Conservation (phyloP, 2,329 filamentous ascomycete genomes). For the Neocatenulostroma microsporum region DNA sequence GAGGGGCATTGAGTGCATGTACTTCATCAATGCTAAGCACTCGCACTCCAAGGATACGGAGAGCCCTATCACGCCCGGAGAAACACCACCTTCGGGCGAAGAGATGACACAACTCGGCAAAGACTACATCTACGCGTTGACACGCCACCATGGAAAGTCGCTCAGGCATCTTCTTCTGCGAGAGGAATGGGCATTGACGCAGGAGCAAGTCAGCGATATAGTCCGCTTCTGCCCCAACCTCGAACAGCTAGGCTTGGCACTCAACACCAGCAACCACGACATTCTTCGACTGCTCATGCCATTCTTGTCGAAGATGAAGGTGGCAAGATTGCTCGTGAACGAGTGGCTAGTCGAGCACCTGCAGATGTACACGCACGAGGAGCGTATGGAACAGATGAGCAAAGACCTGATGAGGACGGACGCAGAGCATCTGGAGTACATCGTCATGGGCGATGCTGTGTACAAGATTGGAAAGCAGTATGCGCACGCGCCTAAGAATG, state of each 20-base stretch:
- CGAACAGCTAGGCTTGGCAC: constrained; percentile 50
- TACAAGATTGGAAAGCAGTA: constrained; percentile 29
- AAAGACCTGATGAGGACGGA: constrained; percentile 12
- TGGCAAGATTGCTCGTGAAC: constrained; percentile 34
- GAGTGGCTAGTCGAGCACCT: constrained; percentile 14
- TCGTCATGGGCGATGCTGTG: constrained; percentile 34
- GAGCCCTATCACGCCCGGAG: constrained; percentile 14
- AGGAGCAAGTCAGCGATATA: constrained; percentile 42
- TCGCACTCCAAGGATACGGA: constrained; percentile 12
- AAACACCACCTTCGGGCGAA: constrained; percentile 21
- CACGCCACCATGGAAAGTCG: constrained; percentile 43
- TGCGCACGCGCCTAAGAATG: constrained; percentile 17
- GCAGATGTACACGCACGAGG: constrained; percentile 15
- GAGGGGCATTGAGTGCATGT: constrained; percentile 31
- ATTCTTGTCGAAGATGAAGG: constrained; percentile 33
- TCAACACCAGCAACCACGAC: constrained; percentile 48
- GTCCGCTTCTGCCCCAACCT: constrained; percentile 50
- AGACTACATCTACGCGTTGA: constrained; percentile 46
- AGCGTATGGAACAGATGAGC: constrained; percentile 26
- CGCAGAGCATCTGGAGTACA: constrained; percentile 21
- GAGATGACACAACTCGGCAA: constrained; percentile 28
- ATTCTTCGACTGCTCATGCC: constrained; percentile 30
- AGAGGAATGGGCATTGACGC: constrained; percentile 47
- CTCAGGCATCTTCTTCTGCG: constrained; percentile 51
- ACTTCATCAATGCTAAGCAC: constrained; percentile 36